Base-by-base conservation (phyloP, 2,329 filamentous ascomycete genomes). In the Sporothrix inflata region DNA sequence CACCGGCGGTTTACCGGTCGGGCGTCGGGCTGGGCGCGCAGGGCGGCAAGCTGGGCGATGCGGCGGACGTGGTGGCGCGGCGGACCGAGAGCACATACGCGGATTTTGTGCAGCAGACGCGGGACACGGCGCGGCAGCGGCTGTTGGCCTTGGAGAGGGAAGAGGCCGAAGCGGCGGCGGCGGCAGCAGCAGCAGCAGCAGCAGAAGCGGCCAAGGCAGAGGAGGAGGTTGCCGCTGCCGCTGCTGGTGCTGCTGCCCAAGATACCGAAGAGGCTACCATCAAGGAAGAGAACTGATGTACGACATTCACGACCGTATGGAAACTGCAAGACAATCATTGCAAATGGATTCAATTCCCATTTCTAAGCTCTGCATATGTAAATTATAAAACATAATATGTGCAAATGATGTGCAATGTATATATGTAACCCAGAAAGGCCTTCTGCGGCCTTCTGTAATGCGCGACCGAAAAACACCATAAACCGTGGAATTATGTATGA, bases 21-120 rank as follows among this genome's bases (percentile, higher is more conserved):
- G 91, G 91, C 21, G 91, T 92, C 1, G 91, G 91, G 1, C 81
- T 93, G 19, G 91, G 91, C 0, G 91, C 90, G 1, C 87, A 90
- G 76, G 90, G 90, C 0, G 86, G 89, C n/a, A 90, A 90, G 77
- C 80, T 91, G 49, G 91, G 91, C 14, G 90, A 93, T 80, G 91
- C 91, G 38, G 84, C 85, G 8, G 86, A 89, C 77, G 84, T 91
- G 77, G 90, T 90, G 30, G 86, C 87, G 74, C 83, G 87, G 75
- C 86, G 87, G 77, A 92, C 90, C 4, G 86, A 84, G 77, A 85
- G 82, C 51, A 42, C 70, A 6, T 91, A 90, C 75, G 82, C 84
- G 0, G 88, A 88, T 70, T 92, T 92, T 77, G 83, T 92, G 70
- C 87, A 86, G 74, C 87, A 87, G 77, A 89, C 88, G 30, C 89